Evolutionary conservation across 371 early-diverging fungal species (phyloP), one percentile per base, ranked within the genome.

Genomic region (Mucor racemosus): DNA sequence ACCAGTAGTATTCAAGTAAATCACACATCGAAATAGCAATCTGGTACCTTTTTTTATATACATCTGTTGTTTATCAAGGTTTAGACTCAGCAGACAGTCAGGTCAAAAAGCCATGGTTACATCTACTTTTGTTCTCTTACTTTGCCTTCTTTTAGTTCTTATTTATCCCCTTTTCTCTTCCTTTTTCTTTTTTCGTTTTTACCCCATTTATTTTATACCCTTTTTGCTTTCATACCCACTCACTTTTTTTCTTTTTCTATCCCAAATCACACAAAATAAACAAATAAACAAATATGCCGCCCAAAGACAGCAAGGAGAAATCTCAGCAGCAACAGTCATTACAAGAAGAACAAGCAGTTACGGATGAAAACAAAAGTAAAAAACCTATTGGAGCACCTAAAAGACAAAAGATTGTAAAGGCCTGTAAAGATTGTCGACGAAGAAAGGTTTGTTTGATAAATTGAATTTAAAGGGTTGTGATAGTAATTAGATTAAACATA

Each of bases 351-450:
- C 44, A 44, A 15, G 15, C 44, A 17, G 31, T 14, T 26, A 31
- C 53, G 13, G 53, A 53, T 14, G 53, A 31, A 8, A 41, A 5
- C 17, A 60, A 66, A n/a, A 54, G 54, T 26, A 66, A 60, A 44
- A 66, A 55, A 21, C n/a, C 68, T 14, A 55, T 7, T 53, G 63
- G 50, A 15, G 58, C 39, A 8, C 65, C 58, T 7, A 73, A 73
- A 48, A 58, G 73, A 60, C 68, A 73, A 63, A 73, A 73, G 38
- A 73, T 73, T 5, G 73, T 73, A 21, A 73, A 67, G 36, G 73
- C 73, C n/a, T 73, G 73, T 39, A 73, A 68, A 66, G 73, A 73
- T 58, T 73, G 73, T 35, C 39, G 73, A 46, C 33, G 73, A 62
- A 59, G 73, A 68, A 73, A 73, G 69, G 73, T 73, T 60, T 19